Evolutionary conservation across 1,284 basidiomycete species (phyloP), one percentile per base, ranked within the genome.

Genomic region (Trichosporon sp.): DNA sequence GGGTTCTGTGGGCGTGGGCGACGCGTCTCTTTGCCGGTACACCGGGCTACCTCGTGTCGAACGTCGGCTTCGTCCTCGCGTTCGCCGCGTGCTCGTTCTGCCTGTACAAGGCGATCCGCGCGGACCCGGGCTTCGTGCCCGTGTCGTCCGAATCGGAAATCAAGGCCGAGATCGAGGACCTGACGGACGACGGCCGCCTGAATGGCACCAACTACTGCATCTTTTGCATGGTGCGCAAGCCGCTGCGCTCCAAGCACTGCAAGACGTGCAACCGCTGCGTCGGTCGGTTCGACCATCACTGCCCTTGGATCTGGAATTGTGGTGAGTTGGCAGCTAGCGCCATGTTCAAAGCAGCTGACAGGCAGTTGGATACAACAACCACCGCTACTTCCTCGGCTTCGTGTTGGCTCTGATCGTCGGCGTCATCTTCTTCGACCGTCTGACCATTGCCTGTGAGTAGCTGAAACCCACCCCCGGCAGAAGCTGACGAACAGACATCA

Each of bases 261-360:
- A 89, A 94, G 15, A 86, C 92, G 35, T 98, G 95, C 79, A 91
- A 95, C 75, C 89, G 90, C 69, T 99, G 97, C 78, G 87, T 95
- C 18, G 92, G 91, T 7, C 86, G 92, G 64, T 92, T 90, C 77
- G 95, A 98, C 78, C 95, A 98, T 77, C 95, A 98, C 78, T 98
- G 96, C 77, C 97, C 97, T 8, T 99, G 96, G 96, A 90, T 98
- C n/a, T 97, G 94, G 92, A 98, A 98, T 83, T 98, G 96, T 81
- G 89, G 92, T 93, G 79, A 53, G 90, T 84, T 3, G 25, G 21
- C 58, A 21, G 27, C 18, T 23, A 2, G 11, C 21, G 18, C n/a
- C 9, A 8, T 12, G 0, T 1, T 23, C 11, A 3, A 34, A 38
- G n/a, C n/a, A n/a, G n/a, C 53, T 64, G 15, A 69, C 38, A 51